Evolutionary conservation across 2,329 filamentous ascomycete genomes (phyloP), one percentile per base, ranked within the genome.

Genomic region (Pestalotiopsis sp.): DNA sequence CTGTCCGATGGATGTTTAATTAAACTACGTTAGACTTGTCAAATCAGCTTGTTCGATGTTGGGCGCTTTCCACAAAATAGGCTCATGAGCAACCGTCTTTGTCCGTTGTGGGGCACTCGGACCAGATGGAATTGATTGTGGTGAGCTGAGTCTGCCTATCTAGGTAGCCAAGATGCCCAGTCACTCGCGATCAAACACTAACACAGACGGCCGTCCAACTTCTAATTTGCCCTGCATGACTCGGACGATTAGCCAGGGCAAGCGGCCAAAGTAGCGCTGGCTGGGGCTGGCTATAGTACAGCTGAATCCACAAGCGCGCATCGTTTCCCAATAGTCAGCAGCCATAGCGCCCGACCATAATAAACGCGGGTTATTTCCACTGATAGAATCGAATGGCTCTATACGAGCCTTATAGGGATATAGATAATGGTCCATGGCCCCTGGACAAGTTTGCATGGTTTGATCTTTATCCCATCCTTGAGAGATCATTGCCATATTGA

Each of bases 401-500:
- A 62, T 25, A 14, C 9, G 59, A 20, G 3, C 14, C 27, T 27
- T 36, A 61, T 61, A 36, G 17, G 17, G 13, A 61, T 61, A 25
- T 27, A 27, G 23, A 31, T 11, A 61, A 31, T 61, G 9, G 23
- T 25, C 13, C 27, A 39, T 9, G 23, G 20, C 23, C 31, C 23
- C 27, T n/a, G 17, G 56, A 13, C 5, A 20, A 13, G 20, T 25
- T 27, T 64, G 23, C 38, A n/a, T 49, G 11, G 11, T 41, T 20
- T 23, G n/a, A 12, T 36, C 20, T 20, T 41, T 14, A 36, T 23
- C 61, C 17, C n/a, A n/a, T 45, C 36, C n/a, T 14, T 64, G 17
- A 64, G 61, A 64, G 14, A 41, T 27, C 38, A 27, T 20, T 64
- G 36, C 13, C 38, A 41, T 20, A 36, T 23, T 65, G 76, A 79